These are phyloP conservation scores for Colletotrichum sp. DNA, from an alignment of 2,329 filamentous ascomycete species.

Conservation along the genomic window DNA sequence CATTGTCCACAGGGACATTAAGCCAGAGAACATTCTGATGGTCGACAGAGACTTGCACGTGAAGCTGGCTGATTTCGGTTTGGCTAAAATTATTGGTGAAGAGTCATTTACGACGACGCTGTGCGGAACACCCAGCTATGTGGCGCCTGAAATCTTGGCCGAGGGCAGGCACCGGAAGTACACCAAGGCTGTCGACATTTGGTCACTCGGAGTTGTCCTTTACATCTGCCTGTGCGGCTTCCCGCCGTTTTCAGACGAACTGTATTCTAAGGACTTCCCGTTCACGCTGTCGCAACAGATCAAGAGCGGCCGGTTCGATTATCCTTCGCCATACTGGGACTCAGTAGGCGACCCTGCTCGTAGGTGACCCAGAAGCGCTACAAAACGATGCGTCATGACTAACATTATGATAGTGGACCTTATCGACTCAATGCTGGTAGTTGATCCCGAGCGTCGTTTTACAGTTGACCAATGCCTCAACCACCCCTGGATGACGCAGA, in stretches of 20 bases:
- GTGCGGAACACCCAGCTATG: conserved; percentile 96
- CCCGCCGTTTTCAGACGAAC: conserved; percentile 94
- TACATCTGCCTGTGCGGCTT: conserved; percentile 98
- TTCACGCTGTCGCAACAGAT: conserved; percentile 90
- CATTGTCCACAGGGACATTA: conserved; percentile 97
- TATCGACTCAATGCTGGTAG: conserved; percentile 93
- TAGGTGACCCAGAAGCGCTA: conserved; percentile 39
- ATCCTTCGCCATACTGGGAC: conserved; percentile 96
- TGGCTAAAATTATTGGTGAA: conserved; percentile 98
- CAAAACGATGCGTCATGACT: not conserved
- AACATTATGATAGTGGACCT: conserved; percentile 67
- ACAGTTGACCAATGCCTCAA: conserved; percentile 89
- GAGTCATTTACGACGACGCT: conserved; percentile 97
- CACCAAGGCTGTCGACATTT: conserved; percentile 93
- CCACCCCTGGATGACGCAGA: conserved; percentile 86
- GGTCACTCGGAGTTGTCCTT: conserved; percentile 96
- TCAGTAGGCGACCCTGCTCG: conserved; percentile 81
- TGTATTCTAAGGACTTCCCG: conserved; percentile 81
- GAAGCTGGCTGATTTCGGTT: conserved; percentile 94
- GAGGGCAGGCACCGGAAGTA: conserved; percentile 84
- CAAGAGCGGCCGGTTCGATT: conserved; percentile 87
- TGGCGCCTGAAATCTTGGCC: conserved; percentile 93
- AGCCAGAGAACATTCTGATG: conserved; percentile 93
- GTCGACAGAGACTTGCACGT: conserved; percentile 84
- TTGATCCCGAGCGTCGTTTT: conserved; percentile 82